Percentiles rank a stretch among this genome's conserved stretches.
phyloP scores from a whole-genome alignment of 768 basidiomycete species.

The Amanita rimosa region DNA sequence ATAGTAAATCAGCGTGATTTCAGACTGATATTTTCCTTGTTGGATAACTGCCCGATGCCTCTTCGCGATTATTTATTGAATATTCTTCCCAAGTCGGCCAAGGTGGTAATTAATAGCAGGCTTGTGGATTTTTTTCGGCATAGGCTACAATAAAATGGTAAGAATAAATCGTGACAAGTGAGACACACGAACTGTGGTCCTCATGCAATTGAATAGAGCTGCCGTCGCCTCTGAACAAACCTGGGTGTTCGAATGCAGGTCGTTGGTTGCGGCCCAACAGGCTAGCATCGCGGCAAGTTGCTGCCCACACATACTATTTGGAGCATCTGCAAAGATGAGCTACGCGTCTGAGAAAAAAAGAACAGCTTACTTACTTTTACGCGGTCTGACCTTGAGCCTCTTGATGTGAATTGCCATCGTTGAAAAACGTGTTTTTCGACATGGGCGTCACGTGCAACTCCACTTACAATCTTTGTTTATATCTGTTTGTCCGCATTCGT shows the following conservation, averaged over 20 bases:
- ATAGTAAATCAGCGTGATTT: no score
- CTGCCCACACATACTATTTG: conserved; percentile 47
- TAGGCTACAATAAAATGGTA: conserved; percentile 33
- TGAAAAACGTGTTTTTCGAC: background rate
- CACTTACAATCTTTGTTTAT: conserved; percentile 9
- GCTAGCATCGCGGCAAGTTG: conserved; percentile 73
- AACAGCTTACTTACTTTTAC: conserved; percentile 44
- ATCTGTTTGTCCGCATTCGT: conserved; percentile 9
- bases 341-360: conserved; percentile 4
- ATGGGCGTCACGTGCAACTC: conserved; percentile 5
- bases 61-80: conserved; percentile 35
- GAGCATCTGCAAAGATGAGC: conserved; percentile 22
- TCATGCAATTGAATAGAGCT: conserved; percentile 71
- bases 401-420: conserved; percentile 62
- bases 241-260: conserved; percentile 36
- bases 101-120: conserved; percentile 88
- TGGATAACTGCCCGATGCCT: no score
- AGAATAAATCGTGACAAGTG: conserved; percentile 1
- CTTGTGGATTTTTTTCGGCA: conserved; percentile 52
- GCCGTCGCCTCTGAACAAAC: conserved; percentile 51
- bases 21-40: no score
- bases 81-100: conserved; percentile 63
- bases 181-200: conserved; percentile 53
- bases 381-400: conserved; percentile 70
- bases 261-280: conserved; percentile 73